phyloP scores from a whole-genome alignment of 805 yeast species.

The Lipomyces mesembrius region DNA sequence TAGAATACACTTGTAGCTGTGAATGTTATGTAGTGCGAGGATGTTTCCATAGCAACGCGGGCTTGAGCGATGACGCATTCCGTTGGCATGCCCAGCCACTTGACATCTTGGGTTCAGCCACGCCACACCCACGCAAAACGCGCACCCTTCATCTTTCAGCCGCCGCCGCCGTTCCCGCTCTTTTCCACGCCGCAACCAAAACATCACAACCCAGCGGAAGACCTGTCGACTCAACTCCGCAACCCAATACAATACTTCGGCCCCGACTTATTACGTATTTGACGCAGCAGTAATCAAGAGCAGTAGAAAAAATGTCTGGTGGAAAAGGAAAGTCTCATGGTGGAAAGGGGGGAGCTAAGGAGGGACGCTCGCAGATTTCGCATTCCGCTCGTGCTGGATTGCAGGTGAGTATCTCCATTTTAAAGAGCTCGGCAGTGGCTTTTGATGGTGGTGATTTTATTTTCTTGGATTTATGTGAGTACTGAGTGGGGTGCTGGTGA shows the following conservation, averaged over 20 bases:
- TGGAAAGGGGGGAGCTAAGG: constrained; percentile 83
- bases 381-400: constrained; percentile 94
- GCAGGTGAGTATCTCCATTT: constrained; percentile 35
- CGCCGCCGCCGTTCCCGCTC: constrained; percentile 1
- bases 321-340: constrained; percentile 81
- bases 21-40: too few relatives aligned
- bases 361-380: constrained; percentile 68
- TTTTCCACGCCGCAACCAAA: neutral
- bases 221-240: neutral
- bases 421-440: neutral
- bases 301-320: constrained; percentile 64
- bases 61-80: neutral
- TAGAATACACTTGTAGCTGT: too few relatives aligned
- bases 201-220: neutral
- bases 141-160: neutral
- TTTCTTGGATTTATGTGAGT: neutral
- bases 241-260: neutral
- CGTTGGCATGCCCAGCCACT: neutral
- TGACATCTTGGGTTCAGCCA: neutral
- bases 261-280: neutral
- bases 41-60: too few relatives aligned
- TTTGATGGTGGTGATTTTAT: neutral
- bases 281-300: neutral
- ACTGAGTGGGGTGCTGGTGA: neutral
- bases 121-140: neutral